Percentiles rank a stretch among this genome's conserved stretches.
Evolutionary conservation across 768 basidiomycete species (phyloP).

Genomic region (Auriscalpium vulgare): DNA sequence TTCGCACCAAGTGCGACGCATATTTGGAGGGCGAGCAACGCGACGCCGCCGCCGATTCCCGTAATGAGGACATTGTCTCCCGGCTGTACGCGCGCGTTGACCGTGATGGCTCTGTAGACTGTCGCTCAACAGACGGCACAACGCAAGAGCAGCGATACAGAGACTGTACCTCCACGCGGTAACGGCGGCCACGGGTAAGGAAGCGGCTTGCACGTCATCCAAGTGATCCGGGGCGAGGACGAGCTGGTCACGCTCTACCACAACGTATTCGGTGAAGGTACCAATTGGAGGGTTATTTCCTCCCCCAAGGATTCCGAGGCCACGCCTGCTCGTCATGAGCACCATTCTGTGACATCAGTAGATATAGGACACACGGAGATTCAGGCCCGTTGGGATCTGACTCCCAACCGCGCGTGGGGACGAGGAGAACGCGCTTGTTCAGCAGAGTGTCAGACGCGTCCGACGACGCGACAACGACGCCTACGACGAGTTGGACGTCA

Average conservation of each 20-base stretch:
- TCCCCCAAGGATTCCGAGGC: slow-evolving; percentile 67
- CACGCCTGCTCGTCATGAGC: slow-evolving; percentile 7
- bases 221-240: slow-evolving; percentile 60
- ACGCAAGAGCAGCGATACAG: slow-evolving; percentile 4
- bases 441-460: slow-evolving; percentile 49
- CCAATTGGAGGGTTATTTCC: slow-evolving; percentile 46
- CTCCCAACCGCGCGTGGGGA: slow-evolving; percentile 73
- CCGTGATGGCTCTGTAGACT: slow-evolving; percentile 45
- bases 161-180: slow-evolving; percentile 72
- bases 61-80: slow-evolving; percentile 76
- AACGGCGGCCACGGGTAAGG: slow-evolving; percentile 70
- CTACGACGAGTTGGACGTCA: slow-evolving; percentile 24
- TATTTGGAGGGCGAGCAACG: slow-evolving; percentile 65
- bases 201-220: slow-evolving; percentile 58
- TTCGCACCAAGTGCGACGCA: slow-evolving; percentile 67
- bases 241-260: slow-evolving; percentile 63
- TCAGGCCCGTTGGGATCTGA: slow-evolving; percentile 58
- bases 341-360: slow-evolving; percentile 5
- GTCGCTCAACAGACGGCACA: not conserved
- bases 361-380: slow-evolving; percentile 31
- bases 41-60: slow-evolving; percentile 81
- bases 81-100: slow-evolving; percentile 53
- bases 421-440: slow-evolving; percentile 62
- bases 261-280: slow-evolving; percentile 70
- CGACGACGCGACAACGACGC: slow-evolving; percentile 52